Evolutionary conservation across 73 alveolate species (phyloP).

Genomic region (Tetrahymena malaccensis): DNA sequence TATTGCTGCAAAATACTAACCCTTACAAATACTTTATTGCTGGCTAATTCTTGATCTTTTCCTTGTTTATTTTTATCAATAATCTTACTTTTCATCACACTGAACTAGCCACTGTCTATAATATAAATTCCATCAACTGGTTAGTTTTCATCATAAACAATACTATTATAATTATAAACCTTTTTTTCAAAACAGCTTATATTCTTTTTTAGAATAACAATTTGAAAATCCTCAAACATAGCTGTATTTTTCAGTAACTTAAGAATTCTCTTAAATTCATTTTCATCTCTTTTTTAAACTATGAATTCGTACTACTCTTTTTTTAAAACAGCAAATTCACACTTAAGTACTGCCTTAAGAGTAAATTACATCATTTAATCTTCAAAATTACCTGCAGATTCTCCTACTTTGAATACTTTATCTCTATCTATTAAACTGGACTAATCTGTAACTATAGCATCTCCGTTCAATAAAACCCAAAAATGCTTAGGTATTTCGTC

Average conservation of each 20-base stretch:
- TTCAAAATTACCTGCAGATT: not conserved
- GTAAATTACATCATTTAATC: not conserved
- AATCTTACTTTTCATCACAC: not conserved
- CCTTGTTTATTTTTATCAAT: not conserved
- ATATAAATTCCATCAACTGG: not conserved
- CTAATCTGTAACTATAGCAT: not conserved
- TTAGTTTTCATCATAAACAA: not conserved
- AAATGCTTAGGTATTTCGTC: not conserved
- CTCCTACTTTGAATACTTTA: not conserved
- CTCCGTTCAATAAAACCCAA: not conserved
- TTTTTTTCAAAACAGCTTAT: not conserved
- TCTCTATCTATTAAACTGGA: not conserved
- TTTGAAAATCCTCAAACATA: not conserved
- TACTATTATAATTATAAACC: not conserved
- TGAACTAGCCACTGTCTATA: not conserved
- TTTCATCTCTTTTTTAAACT: not conserved
- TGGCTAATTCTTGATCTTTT: not conserved
- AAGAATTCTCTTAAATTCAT: not conserved
- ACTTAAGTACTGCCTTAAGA: not conserved
- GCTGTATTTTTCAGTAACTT: not conserved
- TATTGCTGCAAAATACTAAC: not conserved
- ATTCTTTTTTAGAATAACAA: not conserved
- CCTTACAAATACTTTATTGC: not conserved
- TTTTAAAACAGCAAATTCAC: not conserved
- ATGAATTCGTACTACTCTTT: not conserved